A percentile compares a stretch with the other conserved stretches of the same genome.
Evolutionary conservation across 768 basidiomycete genomes (phyloP).

Genomic region (Amanita exitialis): DNA sequence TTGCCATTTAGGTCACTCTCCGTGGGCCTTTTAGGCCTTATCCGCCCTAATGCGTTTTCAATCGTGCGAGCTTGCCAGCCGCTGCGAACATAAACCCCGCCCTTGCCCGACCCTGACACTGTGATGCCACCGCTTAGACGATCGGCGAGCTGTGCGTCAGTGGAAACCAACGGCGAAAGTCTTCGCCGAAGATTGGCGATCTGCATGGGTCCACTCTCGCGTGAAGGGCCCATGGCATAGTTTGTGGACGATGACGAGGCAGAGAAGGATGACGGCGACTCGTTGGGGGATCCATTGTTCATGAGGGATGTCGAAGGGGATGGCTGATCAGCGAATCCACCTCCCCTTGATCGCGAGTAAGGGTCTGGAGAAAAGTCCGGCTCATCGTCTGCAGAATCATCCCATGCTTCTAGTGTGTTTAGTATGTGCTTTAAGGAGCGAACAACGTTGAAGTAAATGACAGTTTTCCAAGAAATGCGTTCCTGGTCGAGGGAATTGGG

Average conservation of each 20-base stretch:
- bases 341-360: constrained; percentile 16
- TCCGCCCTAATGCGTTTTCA: constrained; percentile 37
- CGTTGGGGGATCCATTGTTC: constrained; percentile 13
- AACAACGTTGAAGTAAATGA: constrained; percentile 71
- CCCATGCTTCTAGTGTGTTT: constrained; percentile 49
- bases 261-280: constrained; percentile 18
- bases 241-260: constrained; percentile 20
- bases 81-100: constrained; percentile 65
- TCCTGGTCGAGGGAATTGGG: constrained; percentile 62
- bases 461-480: constrained; percentile 61
- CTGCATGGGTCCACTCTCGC: constrained; percentile 23
- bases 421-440: constrained; percentile 64
- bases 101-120: constrained; percentile 68
- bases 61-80: constrained; percentile 74
- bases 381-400: constrained; percentile 47
- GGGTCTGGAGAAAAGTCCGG: constrained; percentile 20
- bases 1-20: constrained; percentile 21
- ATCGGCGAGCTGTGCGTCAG: constrained; percentile 57
- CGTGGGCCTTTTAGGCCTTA: constrained; percentile 21
- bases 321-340: constrained; percentile 27
- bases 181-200: constrained; percentile 50
- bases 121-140: constrained; percentile 66
- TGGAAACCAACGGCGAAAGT: constrained; percentile 47
- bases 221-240: constrained; percentile 15
- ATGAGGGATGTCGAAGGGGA: constrained; percentile 30